A percentile compares a stretch with the other conserved stretches of the same genome.
Evolutionary conservation across 768 basidiomycete species (phyloP).

Genomic region (Serendipita sp.): DNA sequence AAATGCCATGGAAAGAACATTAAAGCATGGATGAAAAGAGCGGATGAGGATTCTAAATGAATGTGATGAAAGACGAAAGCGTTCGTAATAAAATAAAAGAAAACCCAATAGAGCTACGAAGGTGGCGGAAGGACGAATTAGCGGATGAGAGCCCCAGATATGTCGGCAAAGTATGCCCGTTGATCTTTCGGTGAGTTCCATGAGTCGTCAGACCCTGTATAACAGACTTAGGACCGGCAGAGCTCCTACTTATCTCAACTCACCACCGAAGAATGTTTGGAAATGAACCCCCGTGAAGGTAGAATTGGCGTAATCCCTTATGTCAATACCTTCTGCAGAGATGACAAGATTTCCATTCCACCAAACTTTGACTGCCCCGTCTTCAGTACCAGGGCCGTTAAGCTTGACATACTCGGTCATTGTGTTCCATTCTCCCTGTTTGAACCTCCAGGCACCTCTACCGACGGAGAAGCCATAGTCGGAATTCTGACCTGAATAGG

Average conservation of each 20-base stretch:
- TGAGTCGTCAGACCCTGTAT: conserved; percentile 27
- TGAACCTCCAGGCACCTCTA: conserved; percentile 49
- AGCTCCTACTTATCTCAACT: conserved; percentile 8
- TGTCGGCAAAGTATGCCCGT: conserved; percentile 49
- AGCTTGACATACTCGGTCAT: conserved; percentile 54
- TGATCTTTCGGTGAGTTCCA: conserved; percentile 51
- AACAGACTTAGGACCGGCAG: conserved; percentile 19
- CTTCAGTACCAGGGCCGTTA: conserved; percentile 50
- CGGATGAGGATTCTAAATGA: neutral
- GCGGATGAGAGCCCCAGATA: conserved; percentile 41
- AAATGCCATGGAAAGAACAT: neutral
- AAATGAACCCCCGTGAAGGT: conserved; percentile 50
- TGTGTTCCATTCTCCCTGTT: conserved; percentile 49
- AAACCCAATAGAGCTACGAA: neutral
- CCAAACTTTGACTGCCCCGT: conserved; percentile 29
- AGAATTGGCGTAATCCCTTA: conserved; percentile 32
- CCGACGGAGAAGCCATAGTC: conserved; percentile 52
- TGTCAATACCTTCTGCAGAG: conserved; percentile 35
- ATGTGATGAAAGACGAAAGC: neutral
- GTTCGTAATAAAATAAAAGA: neutral
- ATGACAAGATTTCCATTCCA: conserved; percentile 45
- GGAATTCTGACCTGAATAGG: conserved; percentile 39
- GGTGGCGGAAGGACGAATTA: neutral
- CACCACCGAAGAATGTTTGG: conserved; percentile 70
- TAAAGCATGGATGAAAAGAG: neutral